phyloP scores from a whole-genome alignment of 768 basidiomycete genomes.

The Mycena rosella region DNA sequence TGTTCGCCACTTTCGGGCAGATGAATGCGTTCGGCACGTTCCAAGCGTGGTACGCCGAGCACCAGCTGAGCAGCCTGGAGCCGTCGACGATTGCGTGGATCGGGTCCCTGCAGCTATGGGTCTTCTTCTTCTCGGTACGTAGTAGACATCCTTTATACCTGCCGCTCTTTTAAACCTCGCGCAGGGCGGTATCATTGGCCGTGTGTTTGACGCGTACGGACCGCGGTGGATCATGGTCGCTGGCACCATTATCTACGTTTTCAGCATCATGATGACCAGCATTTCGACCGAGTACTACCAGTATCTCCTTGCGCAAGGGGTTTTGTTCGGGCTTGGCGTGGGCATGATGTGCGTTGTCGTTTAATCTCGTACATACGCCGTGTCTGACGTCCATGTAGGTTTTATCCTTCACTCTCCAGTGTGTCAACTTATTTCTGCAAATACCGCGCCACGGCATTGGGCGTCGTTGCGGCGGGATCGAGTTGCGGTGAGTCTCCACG shows the following conservation, averaged over 20 bases:
- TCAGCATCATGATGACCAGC: conserved; percentile 73
- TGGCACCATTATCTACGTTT: conserved; percentile 62
- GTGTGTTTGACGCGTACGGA: conserved; percentile 70
- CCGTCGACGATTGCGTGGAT: conserved; percentile 78
- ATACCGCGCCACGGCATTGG: conserved; percentile 79
- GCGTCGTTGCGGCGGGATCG: conserved; percentile 79
- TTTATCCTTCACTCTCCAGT: conserved; percentile 77
- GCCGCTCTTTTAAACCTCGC: not conserved
- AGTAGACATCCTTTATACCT: not conserved
- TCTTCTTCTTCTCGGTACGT: conserved; percentile 77
- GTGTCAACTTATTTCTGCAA: conserved; percentile 74
- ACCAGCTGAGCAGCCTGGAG: conserved; percentile 65
- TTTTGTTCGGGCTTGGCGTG: conserved; percentile 75
- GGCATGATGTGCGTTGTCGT: conserved; percentile 67
- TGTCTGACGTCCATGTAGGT: conserved; percentile 54
- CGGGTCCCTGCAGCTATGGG: conserved; percentile 75
- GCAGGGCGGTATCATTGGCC: conserved; percentile 74
- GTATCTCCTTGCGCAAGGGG: conserved; percentile 72
- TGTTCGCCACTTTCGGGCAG: conserved; percentile 80
- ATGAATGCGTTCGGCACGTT: conserved; percentile 82
- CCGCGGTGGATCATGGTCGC: conserved; percentile 64
- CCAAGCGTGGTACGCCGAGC: conserved; percentile 73
- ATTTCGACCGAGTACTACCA: conserved; percentile 69
- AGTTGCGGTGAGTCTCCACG: conserved; percentile 61
- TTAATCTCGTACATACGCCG: not conserved